Percentiles rank a stretch among this genome's conserved stretches.
Evolutionary conservation across 345 rosid species (phyloP).

Genomic region (Lepidium africanum): DNA sequence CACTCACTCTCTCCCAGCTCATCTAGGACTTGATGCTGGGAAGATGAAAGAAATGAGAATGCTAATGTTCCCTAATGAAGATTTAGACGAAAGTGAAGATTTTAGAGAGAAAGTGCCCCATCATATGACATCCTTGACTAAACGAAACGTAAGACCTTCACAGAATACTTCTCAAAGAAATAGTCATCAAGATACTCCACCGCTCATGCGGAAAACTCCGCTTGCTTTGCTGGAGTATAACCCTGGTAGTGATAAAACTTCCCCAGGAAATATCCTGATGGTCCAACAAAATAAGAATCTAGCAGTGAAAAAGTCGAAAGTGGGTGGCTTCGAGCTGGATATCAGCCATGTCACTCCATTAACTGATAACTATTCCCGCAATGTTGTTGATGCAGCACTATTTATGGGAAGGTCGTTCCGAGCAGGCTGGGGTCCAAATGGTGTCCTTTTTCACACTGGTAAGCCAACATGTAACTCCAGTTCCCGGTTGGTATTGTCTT

Average conservation of each 20-base stretch:
- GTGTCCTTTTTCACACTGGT: conserved; percentile 83
- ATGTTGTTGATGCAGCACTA: conserved; percentile 86
- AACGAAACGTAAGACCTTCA: conserved; percentile 41
- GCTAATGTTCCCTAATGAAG: conserved; percentile 76
- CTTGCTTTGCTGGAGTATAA: conserved; percentile 75
- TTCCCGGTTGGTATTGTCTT: conserved; percentile 52
- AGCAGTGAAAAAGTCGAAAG: conserved; percentile 40
- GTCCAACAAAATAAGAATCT: conserved; percentile 63
- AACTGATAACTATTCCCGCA: conserved; percentile 56
- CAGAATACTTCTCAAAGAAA: conserved; percentile 41
- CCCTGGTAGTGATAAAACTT: conserved; percentile 45
- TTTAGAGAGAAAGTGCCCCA: conserved; percentile 29
- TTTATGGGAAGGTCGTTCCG: conserved; percentile 98
- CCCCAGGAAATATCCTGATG: conserved; percentile 60
- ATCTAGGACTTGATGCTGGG: conserved; percentile 83
- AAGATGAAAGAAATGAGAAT: conserved; percentile 92
- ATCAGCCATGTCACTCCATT: conserved; percentile 58
- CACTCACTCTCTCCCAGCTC: conserved; percentile 94
- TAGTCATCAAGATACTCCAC: conserved; percentile 42
- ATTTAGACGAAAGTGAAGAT: conserved; percentile 47
- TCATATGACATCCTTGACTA: conserved; percentile 37
- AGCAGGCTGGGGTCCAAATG: conserved; percentile 98
- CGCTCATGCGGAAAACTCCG: conserved; percentile 54
- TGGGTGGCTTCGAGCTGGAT: conserved; percentile 76
- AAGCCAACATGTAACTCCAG: conserved; percentile 42